These are phyloP conservation scores for Solanum infundibuliforme DNA, from an alignment of 257 asterid genomes.

Conservation along the genomic window DNA sequence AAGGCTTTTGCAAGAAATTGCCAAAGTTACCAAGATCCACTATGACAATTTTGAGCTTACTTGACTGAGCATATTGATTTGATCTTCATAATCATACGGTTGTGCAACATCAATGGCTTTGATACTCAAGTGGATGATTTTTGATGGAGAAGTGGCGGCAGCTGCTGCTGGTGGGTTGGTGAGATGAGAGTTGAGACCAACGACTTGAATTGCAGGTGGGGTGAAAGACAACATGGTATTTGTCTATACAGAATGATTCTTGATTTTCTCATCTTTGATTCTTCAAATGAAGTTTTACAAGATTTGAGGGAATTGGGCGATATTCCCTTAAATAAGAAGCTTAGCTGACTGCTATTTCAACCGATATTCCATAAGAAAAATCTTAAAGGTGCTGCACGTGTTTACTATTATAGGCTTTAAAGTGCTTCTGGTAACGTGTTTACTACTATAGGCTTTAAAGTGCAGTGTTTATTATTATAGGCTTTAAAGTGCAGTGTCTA, in stretches of 20 bases:
- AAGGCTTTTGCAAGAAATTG: conserved; percentile 57
- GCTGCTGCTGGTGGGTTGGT: not conserved
- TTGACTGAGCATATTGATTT: conserved; percentile 27
- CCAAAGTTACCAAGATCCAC: conserved; percentile 73
- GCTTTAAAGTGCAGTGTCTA: too few relatives aligned
- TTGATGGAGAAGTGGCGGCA: not conserved
- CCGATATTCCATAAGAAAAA: too few relatives aligned
- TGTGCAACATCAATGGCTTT: conserved; percentile 33
- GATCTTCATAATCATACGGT: not conserved
- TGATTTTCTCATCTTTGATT: not conserved
- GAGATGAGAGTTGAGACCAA: not conserved
- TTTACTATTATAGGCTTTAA: too few relatives aligned
- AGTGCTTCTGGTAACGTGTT: too few relatives aligned
- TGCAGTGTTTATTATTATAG: too few relatives aligned
- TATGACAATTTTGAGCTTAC: conserved; percentile 46
- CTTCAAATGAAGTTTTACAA: not conserved
- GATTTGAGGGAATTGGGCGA: not conserved
- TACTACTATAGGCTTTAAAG: too few relatives aligned
- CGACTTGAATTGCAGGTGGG: conserved; percentile 2
- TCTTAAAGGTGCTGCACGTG: too few relatives aligned
- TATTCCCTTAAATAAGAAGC: not conserved
- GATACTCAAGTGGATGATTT: conserved; percentile 11
- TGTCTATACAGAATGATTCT: not conserved
- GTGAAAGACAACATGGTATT: conserved; percentile 25
- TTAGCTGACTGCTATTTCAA: too few relatives aligned